Percentiles rank a stretch among this genome's conserved stretches.
Evolutionary conservation across 2,329 filamentous ascomycete genomes (phyloP).

Genomic region (Shiraia sp.): DNA sequence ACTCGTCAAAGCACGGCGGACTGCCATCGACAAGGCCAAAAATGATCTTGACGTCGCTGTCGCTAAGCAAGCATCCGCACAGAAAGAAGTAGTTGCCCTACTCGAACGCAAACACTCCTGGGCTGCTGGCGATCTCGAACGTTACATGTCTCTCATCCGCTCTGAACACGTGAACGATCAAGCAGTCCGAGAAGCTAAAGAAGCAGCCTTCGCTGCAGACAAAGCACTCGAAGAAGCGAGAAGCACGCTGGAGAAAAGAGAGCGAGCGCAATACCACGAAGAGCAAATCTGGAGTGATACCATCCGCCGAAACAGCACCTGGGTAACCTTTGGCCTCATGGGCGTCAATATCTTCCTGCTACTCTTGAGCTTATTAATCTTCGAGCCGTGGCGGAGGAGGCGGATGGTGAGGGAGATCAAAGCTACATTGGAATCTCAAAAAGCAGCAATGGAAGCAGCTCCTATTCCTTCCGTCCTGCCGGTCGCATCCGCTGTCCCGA

Average conservation of each 20-base stretch:
- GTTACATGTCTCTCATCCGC: conserved; percentile 90
- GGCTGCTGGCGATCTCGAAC: conserved; percentile 83
- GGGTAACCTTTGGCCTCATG: conserved; percentile 98
- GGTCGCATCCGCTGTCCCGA: conserved; percentile 3
- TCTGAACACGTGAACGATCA: conserved; percentile 93
- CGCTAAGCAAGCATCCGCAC: conserved; percentile 79
- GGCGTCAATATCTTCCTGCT: conserved; percentile 92
- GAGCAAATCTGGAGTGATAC: conserved; percentile 99
- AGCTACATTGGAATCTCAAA: conserved; percentile 38
- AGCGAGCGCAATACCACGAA: conserved; percentile 92
- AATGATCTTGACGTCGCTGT: conserved; percentile 81
- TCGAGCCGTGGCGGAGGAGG: conserved; percentile 88
- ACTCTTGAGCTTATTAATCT: conserved; percentile 80
- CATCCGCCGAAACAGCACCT: conserved; percentile 92
- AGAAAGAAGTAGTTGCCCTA: conserved; percentile 93
- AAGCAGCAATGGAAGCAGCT: conserved; percentile 18
- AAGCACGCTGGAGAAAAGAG: conserved; percentile 75
- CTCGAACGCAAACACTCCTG: conserved; percentile 93
- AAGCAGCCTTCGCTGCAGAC: conserved; percentile 75
- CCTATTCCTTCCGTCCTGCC: conserved; percentile 3
- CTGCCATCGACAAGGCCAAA: conserved; percentile 71
- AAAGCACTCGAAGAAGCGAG: conserved; percentile 76
- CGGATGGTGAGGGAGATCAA: conserved; percentile 77
- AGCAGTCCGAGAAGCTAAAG: conserved; percentile 72
- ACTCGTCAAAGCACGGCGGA: conserved; percentile 62